A percentile compares a stretch with the other conserved stretches of the same genome.
Evolutionary conservation across 75 land plant species (phyloP).

Genomic region (Cupressus sempervirens): DNA sequence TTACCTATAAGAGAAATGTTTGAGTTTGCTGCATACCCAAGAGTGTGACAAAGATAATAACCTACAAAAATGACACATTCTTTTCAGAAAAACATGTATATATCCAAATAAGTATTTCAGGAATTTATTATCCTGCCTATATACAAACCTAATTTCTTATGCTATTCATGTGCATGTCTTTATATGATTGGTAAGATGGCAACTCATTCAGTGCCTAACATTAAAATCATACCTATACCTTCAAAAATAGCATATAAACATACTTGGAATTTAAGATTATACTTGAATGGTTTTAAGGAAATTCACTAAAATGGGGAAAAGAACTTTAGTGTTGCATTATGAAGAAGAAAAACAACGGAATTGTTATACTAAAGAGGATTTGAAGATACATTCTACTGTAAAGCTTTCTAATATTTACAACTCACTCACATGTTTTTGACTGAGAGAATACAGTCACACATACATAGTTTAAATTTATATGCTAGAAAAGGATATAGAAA

Average conservation of each 20-base stretch:
- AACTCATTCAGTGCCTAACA: background rate
- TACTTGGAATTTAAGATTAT: background rate
- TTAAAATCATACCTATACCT: background rate
- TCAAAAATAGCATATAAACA: background rate
- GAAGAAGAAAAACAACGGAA: background rate
- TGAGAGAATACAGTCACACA: background rate
- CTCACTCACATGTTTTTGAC: background rate
- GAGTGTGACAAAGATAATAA: constrained; percentile 58
- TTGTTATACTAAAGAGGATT: no score
- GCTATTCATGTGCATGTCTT: background rate
- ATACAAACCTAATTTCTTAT: background rate
- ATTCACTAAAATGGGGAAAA: background rate
- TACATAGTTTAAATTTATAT: background rate
- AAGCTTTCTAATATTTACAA: no score
- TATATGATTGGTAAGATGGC: background rate
- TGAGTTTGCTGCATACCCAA: constrained; percentile 44
- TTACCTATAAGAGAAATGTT: constrained; percentile 58
- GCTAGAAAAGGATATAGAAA: background rate
- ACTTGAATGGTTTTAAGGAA: background rate
- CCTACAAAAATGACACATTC: constrained; percentile 38
- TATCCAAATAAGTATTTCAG: background rate
- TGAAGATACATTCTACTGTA: background rate
- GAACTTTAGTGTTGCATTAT: background rate
- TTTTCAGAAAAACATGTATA: background rate
- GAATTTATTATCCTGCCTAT: background rate